A percentile compares a stretch with the other conserved stretches of the same genome.
phyloP scores from a whole-genome alignment of 345 rosid genomes.

The Eucalyptus curtisii region DNA sequence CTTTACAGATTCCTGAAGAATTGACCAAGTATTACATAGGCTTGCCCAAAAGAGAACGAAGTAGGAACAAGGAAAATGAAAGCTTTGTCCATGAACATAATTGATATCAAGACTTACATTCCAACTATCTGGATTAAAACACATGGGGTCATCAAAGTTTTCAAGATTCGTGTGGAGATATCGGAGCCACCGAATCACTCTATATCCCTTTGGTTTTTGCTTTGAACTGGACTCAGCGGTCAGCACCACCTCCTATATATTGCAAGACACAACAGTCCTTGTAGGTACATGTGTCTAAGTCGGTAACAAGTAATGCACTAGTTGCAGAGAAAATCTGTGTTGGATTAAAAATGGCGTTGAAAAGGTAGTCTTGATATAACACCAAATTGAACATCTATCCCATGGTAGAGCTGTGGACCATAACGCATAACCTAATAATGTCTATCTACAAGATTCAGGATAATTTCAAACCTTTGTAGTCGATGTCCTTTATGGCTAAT shows the following conservation, averaged over 20 bases:
- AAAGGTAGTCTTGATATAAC: not conserved
- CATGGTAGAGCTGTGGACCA: not conserved
- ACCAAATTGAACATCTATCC: not conserved
- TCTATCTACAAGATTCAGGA: not conserved
- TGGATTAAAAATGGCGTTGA: not conserved
- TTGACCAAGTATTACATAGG: not conserved
- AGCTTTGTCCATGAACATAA: not conserved
- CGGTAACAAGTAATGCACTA: not conserved
- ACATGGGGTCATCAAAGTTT: conserved; percentile 23
- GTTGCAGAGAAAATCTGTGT: not conserved
- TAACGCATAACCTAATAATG: not conserved
- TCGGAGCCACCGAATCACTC: conserved; percentile 18
- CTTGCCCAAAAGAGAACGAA: no score
- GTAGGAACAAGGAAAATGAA: not conserved
- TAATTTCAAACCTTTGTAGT: conserved; percentile 10
- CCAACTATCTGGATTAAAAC: conserved; percentile 38
- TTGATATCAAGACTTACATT: not conserved
- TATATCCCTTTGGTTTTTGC: conserved; percentile 24
- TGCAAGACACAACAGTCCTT: not conserved
- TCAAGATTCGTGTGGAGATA: conserved; percentile 19
- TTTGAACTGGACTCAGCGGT: not conserved
- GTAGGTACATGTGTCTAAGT: not conserved
- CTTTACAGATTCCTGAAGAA: conserved; percentile 6
- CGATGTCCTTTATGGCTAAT: conserved; percentile 5
- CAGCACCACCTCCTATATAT: no score